Percentiles rank a stretch among this genome's conserved stretches.
Conservation (phyloP, 352 stramenopile species). For the Globisporangium alternatum region DNA sequence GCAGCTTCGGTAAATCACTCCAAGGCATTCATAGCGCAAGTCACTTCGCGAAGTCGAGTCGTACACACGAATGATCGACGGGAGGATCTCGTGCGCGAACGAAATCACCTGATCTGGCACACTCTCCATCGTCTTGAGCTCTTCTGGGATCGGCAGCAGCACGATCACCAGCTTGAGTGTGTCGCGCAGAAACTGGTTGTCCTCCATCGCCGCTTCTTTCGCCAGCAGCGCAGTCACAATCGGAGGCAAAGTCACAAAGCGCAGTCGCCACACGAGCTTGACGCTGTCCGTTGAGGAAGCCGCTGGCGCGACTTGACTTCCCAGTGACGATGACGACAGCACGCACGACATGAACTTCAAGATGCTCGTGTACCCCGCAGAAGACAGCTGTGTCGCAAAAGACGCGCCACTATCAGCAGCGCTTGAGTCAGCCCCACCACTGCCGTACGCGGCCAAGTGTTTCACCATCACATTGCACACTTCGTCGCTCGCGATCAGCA, state of each 20-base stretch:
- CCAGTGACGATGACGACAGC: conserved; percentile 20
- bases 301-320: background rate
- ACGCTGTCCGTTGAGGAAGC: background rate
- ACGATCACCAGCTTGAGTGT: conserved; percentile 56
- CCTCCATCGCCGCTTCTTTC: conserved; percentile 35
- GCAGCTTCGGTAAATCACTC: conserved; percentile 48
- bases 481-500: conserved; percentile 40
- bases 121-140: conserved; percentile 19
- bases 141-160: conserved; percentile 39
- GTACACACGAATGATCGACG: conserved; percentile 51
- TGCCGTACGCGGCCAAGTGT: conserved; percentile 29
- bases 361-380: conserved; percentile 36
- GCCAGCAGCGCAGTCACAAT: conserved; percentile 43
- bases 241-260: conserved; percentile 39
- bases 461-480: conserved; percentile 35
- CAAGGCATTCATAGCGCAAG: conserved; percentile 52
- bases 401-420: background rate
- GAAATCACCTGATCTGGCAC: conserved; percentile 25
- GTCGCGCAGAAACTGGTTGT: conserved; percentile 49
- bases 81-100: conserved; percentile 44
- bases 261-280: conserved; percentile 24
- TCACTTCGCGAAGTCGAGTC: conserved; percentile 47
- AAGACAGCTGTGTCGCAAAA: conserved; percentile 19
- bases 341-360: conserved; percentile 42
- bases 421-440: conserved; percentile 1